Evolutionary conservation across 495 filamentous ascomycete species (phyloP).

Genomic region (Xylaria grammica): DNA sequence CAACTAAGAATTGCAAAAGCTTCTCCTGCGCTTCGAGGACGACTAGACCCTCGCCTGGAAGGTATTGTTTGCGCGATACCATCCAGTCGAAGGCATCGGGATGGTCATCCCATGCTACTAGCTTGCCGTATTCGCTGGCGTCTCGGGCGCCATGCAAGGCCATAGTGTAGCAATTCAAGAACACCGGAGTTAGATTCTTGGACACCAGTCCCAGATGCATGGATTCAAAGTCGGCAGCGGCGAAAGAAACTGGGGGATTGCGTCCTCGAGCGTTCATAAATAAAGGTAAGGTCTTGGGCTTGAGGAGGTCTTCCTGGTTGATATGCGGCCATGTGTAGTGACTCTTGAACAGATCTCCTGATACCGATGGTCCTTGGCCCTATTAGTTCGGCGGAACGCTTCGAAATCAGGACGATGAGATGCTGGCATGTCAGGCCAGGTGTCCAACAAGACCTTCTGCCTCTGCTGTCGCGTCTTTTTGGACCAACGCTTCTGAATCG

Average conservation of each 20-base stretch:
- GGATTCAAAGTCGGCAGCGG: conserved; percentile 40
- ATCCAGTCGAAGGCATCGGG: conserved; percentile 42
- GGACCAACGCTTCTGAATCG: conserved; percentile 54
- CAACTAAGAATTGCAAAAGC: conserved; percentile 51
- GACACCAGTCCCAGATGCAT: conserved; percentile 39
- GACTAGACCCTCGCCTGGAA: conserved; percentile 52
- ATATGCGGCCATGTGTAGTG: conserved; percentile 55
- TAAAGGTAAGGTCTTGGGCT: conserved; percentile 48
- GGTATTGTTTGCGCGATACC: conserved; percentile 31
- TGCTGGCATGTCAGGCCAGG: conserved; percentile 55
- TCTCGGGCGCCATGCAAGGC: conserved; percentile 45
- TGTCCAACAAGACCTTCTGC: conserved; percentile 44
- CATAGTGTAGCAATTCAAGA: conserved; percentile 50
- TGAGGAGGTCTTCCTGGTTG: conserved; percentile 61
- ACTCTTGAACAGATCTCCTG: too few relatives aligned
- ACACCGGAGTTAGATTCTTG: conserved; percentile 40
- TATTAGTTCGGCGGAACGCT: conserved; percentile 40
- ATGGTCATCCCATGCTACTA: conserved; percentile 51
- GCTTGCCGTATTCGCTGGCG: conserved; percentile 51
- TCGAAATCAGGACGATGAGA: conserved; percentile 58
- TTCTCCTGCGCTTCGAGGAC: conserved; percentile 56
- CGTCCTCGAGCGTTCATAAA: conserved; percentile 57
- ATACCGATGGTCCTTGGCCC: too few relatives aligned
- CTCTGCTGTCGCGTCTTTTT: conserved; percentile 53
- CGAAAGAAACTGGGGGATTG: conserved; percentile 50